phyloP scores from a whole-genome alignment of 192 early-diverging fungal genomes.

The Jimgerdemannia lactiflua region DNA sequence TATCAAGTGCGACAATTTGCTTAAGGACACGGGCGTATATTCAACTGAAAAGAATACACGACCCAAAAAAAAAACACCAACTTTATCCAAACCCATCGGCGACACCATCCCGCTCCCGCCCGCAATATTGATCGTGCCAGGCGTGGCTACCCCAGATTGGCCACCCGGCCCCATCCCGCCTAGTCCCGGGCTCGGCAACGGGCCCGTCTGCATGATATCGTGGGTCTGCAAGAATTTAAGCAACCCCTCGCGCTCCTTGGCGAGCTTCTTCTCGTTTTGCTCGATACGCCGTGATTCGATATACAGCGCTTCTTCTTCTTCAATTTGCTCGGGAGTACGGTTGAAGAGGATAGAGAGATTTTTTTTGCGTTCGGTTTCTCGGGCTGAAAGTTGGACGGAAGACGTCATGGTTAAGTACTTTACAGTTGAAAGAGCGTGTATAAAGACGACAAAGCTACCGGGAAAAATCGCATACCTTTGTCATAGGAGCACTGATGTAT shows the following conservation, averaged over 20 bases:
- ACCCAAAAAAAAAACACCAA: background rate
- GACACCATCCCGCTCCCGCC: conserved; percentile 13
- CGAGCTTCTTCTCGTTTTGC: conserved; percentile 71
- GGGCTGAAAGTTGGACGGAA: background rate
- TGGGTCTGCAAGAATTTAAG: conserved; percentile 56
- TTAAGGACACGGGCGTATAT: background rate
- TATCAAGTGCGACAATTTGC: background rate
- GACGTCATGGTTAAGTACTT: background rate
- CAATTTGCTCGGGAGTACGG: conserved; percentile 75
- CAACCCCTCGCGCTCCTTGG: conserved; percentile 77
- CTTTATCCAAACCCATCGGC: background rate
- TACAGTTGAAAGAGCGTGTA: background rate
- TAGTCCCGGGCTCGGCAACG: conserved; percentile 16
- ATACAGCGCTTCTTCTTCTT: conserved; percentile 84
- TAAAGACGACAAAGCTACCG: background rate
- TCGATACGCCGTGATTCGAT: conserved; percentile 79
- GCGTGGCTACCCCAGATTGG: conserved; percentile 11
- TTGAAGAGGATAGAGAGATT: conserved; percentile 68
- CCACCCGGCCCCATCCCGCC: background rate
- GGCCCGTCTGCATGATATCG: conserved; percentile 36
- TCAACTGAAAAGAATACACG: background rate
- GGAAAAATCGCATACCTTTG: conserved; percentile 26
- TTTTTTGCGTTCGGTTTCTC: conserved; percentile 79
- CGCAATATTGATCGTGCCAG: conserved; percentile 34
- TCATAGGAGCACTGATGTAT: conserved; percentile 43